A percentile compares a stretch with the other conserved stretches of the same genome.
These are phyloP conservation scores for Colletotrichum eremochloae DNA, from an alignment of 2,329 filamentous ascomycete genomes.

Conservation along the genomic window DNA sequence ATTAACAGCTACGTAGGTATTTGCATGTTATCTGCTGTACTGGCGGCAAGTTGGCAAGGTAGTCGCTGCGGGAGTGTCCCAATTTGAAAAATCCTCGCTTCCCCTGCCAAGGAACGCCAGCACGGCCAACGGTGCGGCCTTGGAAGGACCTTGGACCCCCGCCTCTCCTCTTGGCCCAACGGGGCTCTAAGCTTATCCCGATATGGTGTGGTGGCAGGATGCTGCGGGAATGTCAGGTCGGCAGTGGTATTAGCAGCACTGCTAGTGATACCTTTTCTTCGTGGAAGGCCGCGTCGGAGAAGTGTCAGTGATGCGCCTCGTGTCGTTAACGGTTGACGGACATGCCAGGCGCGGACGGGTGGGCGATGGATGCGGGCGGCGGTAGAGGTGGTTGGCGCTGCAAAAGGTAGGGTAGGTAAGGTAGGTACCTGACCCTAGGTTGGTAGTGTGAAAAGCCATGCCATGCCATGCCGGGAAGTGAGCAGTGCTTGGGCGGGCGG, in stretches of 20 bases:
- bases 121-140: constrained; percentile 32
- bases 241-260: constrained; percentile 32
- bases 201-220: constrained; percentile 29
- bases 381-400: not conserved
- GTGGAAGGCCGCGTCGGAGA: not conserved
- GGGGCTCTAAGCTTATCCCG: constrained; percentile 18
- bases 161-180: not conserved
- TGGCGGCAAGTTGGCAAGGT: not conserved
- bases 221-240: constrained; percentile 17
- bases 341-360: not conserved
- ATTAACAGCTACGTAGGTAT: not conserved
- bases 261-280: constrained; percentile 3
- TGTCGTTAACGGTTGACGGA: constrained; percentile 13
- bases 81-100: constrained; percentile 8
- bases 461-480: not conserved
- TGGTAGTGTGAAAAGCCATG: too few relatives aligned
- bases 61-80: not conserved
- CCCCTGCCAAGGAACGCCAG: constrained; percentile 31
- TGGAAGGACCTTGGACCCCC: constrained; percentile 30
- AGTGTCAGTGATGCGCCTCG: not conserved
- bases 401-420: too few relatives aligned
- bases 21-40: too few relatives aligned
- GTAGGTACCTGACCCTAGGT: too few relatives aligned
- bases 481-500: not conserved
- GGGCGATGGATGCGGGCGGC: not conserved